Base-by-base conservation (phyloP, 352 stramenopile genomes). In the Elongisporangium anandrum region DNA sequence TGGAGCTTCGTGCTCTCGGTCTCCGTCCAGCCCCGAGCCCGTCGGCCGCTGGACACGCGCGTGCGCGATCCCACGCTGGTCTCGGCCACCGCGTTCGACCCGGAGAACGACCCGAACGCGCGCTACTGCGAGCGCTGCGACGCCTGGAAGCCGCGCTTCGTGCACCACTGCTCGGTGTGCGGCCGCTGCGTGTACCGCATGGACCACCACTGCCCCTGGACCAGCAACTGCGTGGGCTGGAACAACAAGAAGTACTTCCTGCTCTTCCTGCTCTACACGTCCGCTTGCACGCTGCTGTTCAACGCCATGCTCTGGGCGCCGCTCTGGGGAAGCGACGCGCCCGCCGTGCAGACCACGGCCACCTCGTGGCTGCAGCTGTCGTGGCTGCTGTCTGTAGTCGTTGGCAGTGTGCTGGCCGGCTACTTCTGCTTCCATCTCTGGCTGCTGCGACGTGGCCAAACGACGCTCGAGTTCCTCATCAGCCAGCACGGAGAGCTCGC, bases 161-260 rank as follows among this genome's bases (percentile, higher is more conserved):
- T 89, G 5, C 84, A 95, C 63, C 86, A 95, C 64, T 95, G 86
- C 72, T 94, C 84, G 8, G 62, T 77, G 16, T 95, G 86, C 57
- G 60, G 76, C 19, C 68, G 68, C 60, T 95, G 86, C 51, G 70
- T 95, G 13, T 92, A 85, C 29, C 73, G 80, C n/a, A 90, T 95
- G 82, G 81, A 95, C 59, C 85, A 95, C 57, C 86, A 94, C 59
- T 94, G 85, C 52, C 84, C 86, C 56, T 95, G 84, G 86, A 92
- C 77, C 4, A 82, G 71, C 64, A 95, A 94, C 61, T 95, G 86
- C 68, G 80, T 95, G n/a, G 86, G 77, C 7, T 88, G 70, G 70
- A 78, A 68, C 66, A 95, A 92, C 69, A 92, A 95, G 58, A 94
- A 92, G 69, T 81, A 72, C 67, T 93, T 93, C 55, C 38, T 93